Evolutionary conservation across 208 protist species (phyloP).

Genomic region (Leishmania guyanensis): DNA sequence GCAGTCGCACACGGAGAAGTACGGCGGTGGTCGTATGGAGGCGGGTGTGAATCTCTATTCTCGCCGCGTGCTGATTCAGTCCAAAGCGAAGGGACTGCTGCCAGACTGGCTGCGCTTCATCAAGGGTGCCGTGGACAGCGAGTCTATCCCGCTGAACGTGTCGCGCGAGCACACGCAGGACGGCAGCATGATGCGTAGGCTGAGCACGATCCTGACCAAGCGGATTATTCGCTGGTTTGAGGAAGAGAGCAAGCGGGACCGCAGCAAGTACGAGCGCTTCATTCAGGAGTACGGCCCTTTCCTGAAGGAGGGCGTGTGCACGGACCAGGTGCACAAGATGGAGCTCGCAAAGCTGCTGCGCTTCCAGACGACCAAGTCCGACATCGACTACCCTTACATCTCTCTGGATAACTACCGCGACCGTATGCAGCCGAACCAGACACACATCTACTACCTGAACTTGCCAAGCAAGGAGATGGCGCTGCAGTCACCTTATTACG

Average conservation of each 20-base stretch:
- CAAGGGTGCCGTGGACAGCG: conserved; percentile 96
- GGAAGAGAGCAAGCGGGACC: conserved; percentile 92
- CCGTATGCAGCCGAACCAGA: conserved; percentile 94
- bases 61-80: conserved; percentile 95
- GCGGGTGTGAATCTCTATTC: conserved; percentile 95
- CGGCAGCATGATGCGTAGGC: conserved; percentile 92
- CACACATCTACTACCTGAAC: conserved; percentile 96
- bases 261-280: conserved; percentile 93
- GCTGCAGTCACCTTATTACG: conserved; percentile 94
- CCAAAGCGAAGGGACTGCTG: conserved; percentile 93
- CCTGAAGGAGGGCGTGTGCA: conserved; percentile 96
- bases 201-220: conserved; percentile 93
- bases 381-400: conserved; percentile 75
- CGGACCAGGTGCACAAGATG: conserved; percentile 94
- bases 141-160: conserved; percentile 98
- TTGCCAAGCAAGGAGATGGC: conserved; percentile 88
- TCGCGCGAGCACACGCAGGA: conserved; percentile 98
- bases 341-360: conserved; percentile 94
- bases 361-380: conserved; percentile 88
- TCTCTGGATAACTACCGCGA: conserved; percentile 95
- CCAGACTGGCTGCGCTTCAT: conserved; percentile 97
- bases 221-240: conserved; percentile 90
- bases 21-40: conserved; percentile 95
- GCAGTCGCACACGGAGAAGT: conserved; percentile 96
- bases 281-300: conserved; percentile 94